These are phyloP conservation scores for Lipomyces yarrowii DNA, from an alignment of 1,139 yeast genomes.

Conservation along the genomic window DNA sequence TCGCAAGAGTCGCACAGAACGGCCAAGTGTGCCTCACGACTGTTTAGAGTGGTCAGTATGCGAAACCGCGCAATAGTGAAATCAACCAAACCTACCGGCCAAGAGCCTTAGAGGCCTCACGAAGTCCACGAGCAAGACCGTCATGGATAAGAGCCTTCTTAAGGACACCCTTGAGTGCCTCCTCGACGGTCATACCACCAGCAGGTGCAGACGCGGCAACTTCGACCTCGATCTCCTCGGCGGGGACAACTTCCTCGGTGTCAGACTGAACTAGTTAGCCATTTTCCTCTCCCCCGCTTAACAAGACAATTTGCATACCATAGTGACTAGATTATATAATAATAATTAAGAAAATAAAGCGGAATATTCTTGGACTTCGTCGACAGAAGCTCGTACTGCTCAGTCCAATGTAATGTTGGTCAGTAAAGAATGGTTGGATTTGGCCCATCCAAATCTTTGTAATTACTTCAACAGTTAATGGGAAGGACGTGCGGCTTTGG, in stretches of 20 bases:
- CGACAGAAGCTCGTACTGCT: constrained; percentile 42
- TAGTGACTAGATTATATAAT: constrained; percentile 9
- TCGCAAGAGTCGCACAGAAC: constrained; percentile 98
- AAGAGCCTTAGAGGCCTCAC: constrained; percentile 99
- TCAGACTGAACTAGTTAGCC: constrained; percentile 42
- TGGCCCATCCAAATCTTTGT: background rate
- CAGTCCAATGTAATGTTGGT: constrained; percentile 36
- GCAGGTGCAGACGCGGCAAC: constrained; percentile 81
- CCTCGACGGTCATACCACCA: constrained; percentile 92
- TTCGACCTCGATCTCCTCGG: constrained; percentile 62
- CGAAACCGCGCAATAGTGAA: too few relatives aligned
- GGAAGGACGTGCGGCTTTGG: background rate
- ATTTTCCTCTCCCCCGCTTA: background rate
- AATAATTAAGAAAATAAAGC: background rate
- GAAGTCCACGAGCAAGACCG: constrained; percentile 99
- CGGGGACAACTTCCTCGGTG: constrained; percentile 44
- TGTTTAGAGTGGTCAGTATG: background rate
- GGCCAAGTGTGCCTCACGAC: constrained; percentile 95
- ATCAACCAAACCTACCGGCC: constrained; percentile 52
- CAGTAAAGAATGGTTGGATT: background rate
- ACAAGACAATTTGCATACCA: background rate
- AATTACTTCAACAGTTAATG: background rate
- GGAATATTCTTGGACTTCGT: constrained; percentile 40
- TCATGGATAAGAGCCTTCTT: constrained; percentile 98
- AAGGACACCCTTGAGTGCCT: constrained; percentile 96